Evolutionary conservation across 2,329 filamentous ascomycete species (phyloP).

Genomic region (Colletotrichum graminicola): DNA sequence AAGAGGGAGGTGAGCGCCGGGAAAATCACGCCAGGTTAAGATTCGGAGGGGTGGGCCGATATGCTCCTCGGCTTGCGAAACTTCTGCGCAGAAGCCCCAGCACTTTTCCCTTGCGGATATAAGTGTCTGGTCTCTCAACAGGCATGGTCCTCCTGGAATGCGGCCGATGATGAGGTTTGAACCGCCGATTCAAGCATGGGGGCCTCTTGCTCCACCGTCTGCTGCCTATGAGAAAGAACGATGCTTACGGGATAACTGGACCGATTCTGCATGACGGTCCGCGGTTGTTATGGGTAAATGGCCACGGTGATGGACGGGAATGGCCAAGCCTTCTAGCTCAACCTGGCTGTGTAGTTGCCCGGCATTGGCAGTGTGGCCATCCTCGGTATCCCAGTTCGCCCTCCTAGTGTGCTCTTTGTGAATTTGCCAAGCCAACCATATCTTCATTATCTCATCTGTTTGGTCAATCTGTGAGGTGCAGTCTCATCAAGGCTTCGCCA

Average conservation of each 20-base stretch:
- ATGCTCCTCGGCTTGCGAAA: neutral
- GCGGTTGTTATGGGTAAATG: neutral
- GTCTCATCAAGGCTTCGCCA: constrained; percentile 23
- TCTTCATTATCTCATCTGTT: neutral
- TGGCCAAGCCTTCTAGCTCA: neutral
- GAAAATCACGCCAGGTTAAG: neutral
- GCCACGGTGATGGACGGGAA: neutral
- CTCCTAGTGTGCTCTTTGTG: neutral
- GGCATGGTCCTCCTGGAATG: neutral
- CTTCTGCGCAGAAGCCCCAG: neutral
- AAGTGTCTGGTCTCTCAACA: neutral
- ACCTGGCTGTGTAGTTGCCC: constrained; percentile 8
- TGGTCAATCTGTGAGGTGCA: neutral
- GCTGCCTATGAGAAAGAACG: constrained; percentile 1
- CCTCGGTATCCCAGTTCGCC: neutral
- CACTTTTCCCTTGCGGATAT: neutral
- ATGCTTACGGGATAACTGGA: neutral
- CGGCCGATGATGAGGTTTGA: neutral
- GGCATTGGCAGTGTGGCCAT: neutral
- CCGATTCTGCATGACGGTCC: neutral
- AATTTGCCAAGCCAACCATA: neutral
- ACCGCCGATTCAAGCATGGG: constrained; percentile 5
- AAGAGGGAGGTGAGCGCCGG: neutral
- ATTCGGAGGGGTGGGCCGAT: neutral
- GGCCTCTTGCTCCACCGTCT: constrained; percentile 24